phyloP scores from a whole-genome alignment of 2,329 filamentous ascomycete genomes.

The Alternaria angustiovoidea region DNA sequence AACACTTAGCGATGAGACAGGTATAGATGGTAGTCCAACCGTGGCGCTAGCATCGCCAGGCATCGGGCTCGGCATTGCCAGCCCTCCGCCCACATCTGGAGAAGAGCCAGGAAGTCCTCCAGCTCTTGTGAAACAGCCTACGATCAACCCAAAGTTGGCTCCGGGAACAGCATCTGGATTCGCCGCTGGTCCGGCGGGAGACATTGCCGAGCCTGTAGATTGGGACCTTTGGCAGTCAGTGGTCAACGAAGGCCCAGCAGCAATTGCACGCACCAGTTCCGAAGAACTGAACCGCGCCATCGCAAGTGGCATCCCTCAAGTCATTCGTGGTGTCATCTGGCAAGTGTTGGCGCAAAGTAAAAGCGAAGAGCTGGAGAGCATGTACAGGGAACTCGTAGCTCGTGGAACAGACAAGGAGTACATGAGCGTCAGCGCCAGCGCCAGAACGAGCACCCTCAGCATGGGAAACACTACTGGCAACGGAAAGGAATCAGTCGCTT shows the following conservation, averaged over 20 bases:
- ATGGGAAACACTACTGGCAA: conserved; percentile 60
- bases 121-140: conserved; percentile 62
- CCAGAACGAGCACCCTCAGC: conserved; percentile 41
- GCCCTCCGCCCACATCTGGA: conserved; percentile 59
- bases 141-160: conserved; percentile 74
- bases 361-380: conserved; percentile 83
- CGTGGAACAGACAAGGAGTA: conserved; percentile 81
- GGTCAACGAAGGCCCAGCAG: conserved; percentile 91
- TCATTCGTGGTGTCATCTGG: conserved; percentile 98
- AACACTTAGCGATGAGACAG: conserved; percentile 53
- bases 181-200: conserved; percentile 76
- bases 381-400: conserved; percentile 83
- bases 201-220: conserved; percentile 78
- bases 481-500: conserved; percentile 73
- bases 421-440: conserved; percentile 32
- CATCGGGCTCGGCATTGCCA: conserved; percentile 56
- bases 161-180: conserved; percentile 88
- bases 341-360: conserved; percentile 96
- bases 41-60: conserved; percentile 54
- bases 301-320: conserved; percentile 89
- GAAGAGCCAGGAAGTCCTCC: conserved; percentile 46
- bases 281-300: conserved; percentile 92
- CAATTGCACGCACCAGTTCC: conserved; percentile 84
- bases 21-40: conserved; percentile 53
- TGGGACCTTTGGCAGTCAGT: conserved; percentile 99